Evolutionary conservation across 768 basidiomycete species (phyloP).

Genomic region (Tricholoma sp.): DNA sequence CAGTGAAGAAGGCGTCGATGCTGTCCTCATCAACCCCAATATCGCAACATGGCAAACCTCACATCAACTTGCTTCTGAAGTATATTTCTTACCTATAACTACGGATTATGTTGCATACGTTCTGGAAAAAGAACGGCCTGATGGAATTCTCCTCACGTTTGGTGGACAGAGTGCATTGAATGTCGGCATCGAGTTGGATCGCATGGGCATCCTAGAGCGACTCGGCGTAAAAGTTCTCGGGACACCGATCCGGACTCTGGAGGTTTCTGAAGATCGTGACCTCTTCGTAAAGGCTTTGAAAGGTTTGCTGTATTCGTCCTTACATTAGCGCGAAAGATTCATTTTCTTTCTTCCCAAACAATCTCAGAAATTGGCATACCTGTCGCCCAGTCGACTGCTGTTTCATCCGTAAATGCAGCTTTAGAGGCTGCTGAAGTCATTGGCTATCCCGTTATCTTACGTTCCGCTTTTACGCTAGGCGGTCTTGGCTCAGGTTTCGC

Average conservation of each 20-base stretch:
- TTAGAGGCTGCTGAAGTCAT: constrained; percentile 87
- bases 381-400: constrained; percentile 92
- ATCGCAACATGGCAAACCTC: constrained; percentile 99
- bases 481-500: constrained; percentile 99
- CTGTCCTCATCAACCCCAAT: constrained; percentile 97
- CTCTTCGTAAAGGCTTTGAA: constrained; percentile 95
- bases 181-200: constrained; percentile 94
- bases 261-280: constrained; percentile 95
- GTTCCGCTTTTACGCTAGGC: constrained; percentile 95
- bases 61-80: constrained; percentile 92
- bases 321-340: constrained; percentile 3
- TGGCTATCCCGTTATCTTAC: constrained; percentile 96
- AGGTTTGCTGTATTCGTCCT: constrained; percentile 44
- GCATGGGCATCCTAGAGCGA: constrained; percentile 93
- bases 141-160: constrained; percentile 95
- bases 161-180: constrained; percentile 98
- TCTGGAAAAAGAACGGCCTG: constrained; percentile 95
- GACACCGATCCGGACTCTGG: constrained; percentile 90
- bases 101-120: constrained; percentile 98
- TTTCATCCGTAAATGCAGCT: constrained; percentile 92
- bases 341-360: neutral
- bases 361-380: constrained; percentile 92
- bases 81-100: constrained; percentile 96
- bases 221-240: constrained; percentile 92
- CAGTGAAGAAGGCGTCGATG: constrained; percentile 89